phyloP scores from a whole-genome alignment of 768 basidiomycete species.

The Pulveroboletus sp. region DNA sequence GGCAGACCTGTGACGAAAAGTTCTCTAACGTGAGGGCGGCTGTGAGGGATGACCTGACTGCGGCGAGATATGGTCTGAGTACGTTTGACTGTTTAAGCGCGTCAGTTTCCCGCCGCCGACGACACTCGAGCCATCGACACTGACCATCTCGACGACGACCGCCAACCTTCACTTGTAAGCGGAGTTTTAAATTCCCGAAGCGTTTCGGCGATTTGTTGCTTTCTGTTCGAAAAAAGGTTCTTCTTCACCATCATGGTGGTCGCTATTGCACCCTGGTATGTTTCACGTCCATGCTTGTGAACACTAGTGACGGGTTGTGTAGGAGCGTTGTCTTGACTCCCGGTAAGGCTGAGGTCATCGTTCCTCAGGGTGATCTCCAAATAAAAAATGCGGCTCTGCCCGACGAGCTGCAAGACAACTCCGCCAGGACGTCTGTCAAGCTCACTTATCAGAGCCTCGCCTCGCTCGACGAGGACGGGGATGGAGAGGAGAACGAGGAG shows the following conservation, averaged over 20 bases:
- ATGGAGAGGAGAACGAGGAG: constrained; percentile 40
- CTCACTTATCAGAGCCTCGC: constrained; percentile 47
- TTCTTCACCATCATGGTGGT: constrained; percentile 53
- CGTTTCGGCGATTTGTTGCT: neutral
- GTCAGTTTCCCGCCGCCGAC: constrained; percentile 6
- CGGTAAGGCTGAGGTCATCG: constrained; percentile 51
- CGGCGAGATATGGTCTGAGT: constrained; percentile 90
- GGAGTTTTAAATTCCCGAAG: constrained; percentile 40
- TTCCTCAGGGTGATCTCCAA: constrained; percentile 62
- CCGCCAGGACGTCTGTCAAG: constrained; percentile 63
- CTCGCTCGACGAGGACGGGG: constrained; percentile 36
- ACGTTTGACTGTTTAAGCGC: constrained; percentile 73
- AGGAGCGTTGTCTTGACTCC: constrained; percentile 64
- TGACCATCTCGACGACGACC: constrained; percentile 44
- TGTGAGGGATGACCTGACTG: constrained; percentile 94
- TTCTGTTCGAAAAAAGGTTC: constrained; percentile 7
- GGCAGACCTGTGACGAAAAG: constrained; percentile 77
- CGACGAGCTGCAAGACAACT: constrained; percentile 58
- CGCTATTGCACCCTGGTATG: constrained; percentile 66
- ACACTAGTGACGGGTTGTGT: constrained; percentile 8
- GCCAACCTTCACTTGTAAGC: constrained; percentile 20
- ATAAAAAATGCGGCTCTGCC: constrained; percentile 83
- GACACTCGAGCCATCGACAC: constrained; percentile 19
- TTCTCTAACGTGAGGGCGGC: constrained; percentile 96
- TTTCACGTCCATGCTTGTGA: constrained; percentile 5